Conservation (phyloP, 257 asterid genomes). For the Echites panduratus region DNA sequence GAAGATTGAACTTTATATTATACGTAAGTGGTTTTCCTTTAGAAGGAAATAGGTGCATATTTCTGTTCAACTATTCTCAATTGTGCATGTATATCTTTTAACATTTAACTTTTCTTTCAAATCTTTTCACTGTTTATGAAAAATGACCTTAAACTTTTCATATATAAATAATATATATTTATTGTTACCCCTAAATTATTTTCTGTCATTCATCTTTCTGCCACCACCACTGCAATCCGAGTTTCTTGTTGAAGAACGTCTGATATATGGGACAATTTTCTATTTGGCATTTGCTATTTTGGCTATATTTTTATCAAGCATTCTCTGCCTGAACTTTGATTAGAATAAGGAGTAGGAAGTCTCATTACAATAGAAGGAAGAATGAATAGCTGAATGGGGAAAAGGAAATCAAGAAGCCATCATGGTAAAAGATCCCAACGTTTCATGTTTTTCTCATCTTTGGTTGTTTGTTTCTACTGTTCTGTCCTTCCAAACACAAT, state of each 20-base stretch:
- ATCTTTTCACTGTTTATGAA: background rate
- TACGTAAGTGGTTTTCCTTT: conserved; percentile 57
- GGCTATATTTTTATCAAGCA: too few relatives aligned
- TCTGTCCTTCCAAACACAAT: background rate
- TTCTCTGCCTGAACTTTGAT: too few relatives aligned
- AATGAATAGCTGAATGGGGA: background rate
- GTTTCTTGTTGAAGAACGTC: background rate
- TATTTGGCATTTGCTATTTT: background rate
- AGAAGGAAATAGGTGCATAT: background rate
- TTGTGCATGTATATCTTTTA: background rate
- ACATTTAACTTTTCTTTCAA: background rate
- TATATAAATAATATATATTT: too few relatives aligned
- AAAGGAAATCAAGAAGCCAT: too few relatives aligned
- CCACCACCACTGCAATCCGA: background rate
- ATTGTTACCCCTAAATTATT: background rate
- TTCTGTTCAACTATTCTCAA: background rate
- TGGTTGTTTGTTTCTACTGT: background rate
- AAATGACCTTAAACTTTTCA: background rate
- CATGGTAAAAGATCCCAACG: background rate
- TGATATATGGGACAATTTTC: background rate
- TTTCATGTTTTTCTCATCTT: background rate
- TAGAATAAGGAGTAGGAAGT: too few relatives aligned
- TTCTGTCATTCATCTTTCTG: background rate
- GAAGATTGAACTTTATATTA: conserved; percentile 71
- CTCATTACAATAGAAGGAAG: background rate